phyloP scores from a whole-genome alignment of 306 rosid genomes.

The Casuarina glauca region DNA sequence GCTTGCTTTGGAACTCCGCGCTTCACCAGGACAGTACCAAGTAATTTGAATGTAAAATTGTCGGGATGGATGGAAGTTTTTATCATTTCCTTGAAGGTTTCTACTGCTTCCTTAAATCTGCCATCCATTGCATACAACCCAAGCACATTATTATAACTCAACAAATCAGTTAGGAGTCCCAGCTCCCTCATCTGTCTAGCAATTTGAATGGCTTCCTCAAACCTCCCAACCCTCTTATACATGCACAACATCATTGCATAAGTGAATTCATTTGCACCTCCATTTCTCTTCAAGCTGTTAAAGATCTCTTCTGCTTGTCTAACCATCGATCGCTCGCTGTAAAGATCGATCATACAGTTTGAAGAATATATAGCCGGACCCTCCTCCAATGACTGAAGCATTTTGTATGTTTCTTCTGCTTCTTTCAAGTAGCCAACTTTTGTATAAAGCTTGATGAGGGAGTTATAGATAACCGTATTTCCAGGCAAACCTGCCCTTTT shows the following conservation, averaged over 20 bases:
- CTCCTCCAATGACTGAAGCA: conserved; percentile 51
- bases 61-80: conserved; percentile 60
- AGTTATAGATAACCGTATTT: conserved; percentile 52
- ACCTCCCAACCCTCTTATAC: conserved; percentile 75
- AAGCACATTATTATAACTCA: conserved; percentile 71
- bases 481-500: conserved; percentile 54
- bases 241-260: conserved; percentile 84
- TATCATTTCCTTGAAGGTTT: conserved; percentile 59
- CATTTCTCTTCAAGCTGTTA: conserved; percentile 51
- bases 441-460: conserved; percentile 78
- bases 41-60: conserved; percentile 67
- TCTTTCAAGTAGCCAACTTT: conserved; percentile 73
- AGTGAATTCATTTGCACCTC: conserved; percentile 72
- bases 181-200: conserved; percentile 61
- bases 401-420: conserved; percentile 70
- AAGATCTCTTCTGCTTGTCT: conserved; percentile 64
- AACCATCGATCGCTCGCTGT: conserved; percentile 65
- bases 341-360: conserved; percentile 86
- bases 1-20: conserved; percentile 71
- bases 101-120: conserved; percentile 57
- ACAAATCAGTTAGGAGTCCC: conserved; percentile 48
- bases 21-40: conserved; percentile 54
- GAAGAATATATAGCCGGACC: conserved; percentile 68
- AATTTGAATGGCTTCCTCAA: conserved; percentile 58
- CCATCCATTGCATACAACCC: conserved; percentile 61